phyloP scores from a whole-genome alignment of 1,139 yeast species.

The Meyerozyma smithsonii region DNA sequence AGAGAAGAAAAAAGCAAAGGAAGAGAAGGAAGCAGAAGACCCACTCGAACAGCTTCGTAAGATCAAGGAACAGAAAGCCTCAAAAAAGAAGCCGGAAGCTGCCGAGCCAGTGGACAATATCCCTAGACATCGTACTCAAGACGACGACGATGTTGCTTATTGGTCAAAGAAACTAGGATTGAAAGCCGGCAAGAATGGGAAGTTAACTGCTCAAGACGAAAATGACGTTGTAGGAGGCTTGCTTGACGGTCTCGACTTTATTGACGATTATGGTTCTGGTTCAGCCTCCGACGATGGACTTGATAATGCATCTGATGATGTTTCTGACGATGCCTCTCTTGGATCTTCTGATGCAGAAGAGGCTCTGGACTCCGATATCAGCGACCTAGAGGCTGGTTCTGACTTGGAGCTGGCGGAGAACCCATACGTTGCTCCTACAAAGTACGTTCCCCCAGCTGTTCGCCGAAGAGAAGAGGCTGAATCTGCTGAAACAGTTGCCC shows the following conservation, averaged over 20 bases:
- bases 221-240: constrained; percentile 71
- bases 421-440: constrained; percentile 69
- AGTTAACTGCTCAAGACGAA: constrained; percentile 47
- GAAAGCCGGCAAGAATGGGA: constrained; percentile 44
- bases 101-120: constrained; percentile 19
- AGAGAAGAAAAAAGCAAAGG: constrained; percentile 11
- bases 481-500: constrained; percentile 46
- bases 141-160: constrained; percentile 75
- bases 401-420: too few relatives aligned
- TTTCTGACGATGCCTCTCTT: constrained; percentile 18
- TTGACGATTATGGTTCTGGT: constrained; percentile 29
- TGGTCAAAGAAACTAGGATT: constrained; percentile 81
- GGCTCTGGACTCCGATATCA: constrained; percentile 18
- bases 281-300: constrained; percentile 14
- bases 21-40: constrained; percentile 11
- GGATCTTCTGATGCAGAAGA: constrained; percentile 8
- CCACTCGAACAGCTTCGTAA: constrained; percentile 11
- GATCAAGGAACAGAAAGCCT: constrained; percentile 5
- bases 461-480: constrained; percentile 49
- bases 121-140: constrained; percentile 36
- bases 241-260: constrained; percentile 70
- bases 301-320: constrained; percentile 13
- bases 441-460: constrained; percentile 82
- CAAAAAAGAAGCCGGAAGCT: constrained; percentile 6
- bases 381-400: too few relatives aligned